phyloP scores from a whole-genome alignment of 768 basidiomycete genomes.

The Agrocybe pediades region DNA sequence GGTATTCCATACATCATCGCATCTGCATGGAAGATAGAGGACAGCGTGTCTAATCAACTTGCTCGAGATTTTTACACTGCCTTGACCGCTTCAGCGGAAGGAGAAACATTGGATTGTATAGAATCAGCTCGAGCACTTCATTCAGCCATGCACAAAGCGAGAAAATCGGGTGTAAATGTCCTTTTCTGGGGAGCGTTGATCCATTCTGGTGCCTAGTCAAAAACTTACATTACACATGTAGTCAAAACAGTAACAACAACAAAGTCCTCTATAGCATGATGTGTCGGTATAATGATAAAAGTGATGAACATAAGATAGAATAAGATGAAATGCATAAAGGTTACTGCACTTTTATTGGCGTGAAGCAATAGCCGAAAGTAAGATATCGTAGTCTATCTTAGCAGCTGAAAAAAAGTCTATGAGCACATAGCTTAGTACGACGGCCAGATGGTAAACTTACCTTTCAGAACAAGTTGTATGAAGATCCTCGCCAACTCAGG shows the following conservation, averaged over 20 bases:
- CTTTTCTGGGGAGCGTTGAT: constrained; percentile 16
- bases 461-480: constrained; percentile 70
- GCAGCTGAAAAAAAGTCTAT: constrained; percentile 1
- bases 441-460: constrained; percentile 42
- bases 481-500: constrained; percentile 69
- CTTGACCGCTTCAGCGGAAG: background rate
- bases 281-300: background rate
- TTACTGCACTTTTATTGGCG: constrained; percentile 16
- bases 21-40: constrained; percentile 36
- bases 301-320: background rate
- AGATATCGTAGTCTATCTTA: constrained; percentile 59
- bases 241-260: background rate
- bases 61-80: constrained; percentile 27
- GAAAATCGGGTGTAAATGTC: constrained; percentile 11
- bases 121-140: constrained; percentile 18
- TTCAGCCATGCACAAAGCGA: constrained; percentile 7
- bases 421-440: background rate
- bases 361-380: constrained; percentile 49
- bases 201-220: constrained; percentile 15
- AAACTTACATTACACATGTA: background rate
- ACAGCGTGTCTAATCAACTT: constrained; percentile 27
- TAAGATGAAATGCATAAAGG: background rate
- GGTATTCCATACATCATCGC: constrained; percentile 27
- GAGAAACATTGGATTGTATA: background rate
- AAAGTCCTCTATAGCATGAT: background rate